Evolutionary conservation across 352 stramenopile species (phyloP), one percentile per base, ranked within the genome.

Genomic region (Pythium phragmitis): DNA sequence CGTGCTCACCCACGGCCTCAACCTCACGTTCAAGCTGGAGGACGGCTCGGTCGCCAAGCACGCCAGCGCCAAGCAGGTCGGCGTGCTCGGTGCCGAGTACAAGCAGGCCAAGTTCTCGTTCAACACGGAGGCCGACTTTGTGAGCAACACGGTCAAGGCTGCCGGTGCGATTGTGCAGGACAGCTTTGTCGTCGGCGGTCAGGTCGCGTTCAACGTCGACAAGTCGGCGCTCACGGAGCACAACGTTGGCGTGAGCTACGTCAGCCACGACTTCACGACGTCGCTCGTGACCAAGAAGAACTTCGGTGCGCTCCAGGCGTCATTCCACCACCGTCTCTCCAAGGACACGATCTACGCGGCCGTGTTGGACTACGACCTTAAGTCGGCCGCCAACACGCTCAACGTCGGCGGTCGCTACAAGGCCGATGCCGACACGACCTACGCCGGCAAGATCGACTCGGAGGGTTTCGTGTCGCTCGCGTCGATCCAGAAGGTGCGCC

Each of bases 21-120:
- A 91, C 76, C 69, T 94, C 60, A 89, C 80, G 3, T 88, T 89
- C 73, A 94, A 94, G 80, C 68, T 90, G 13, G 85, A 94, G 72
- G 85, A 94, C 61, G 82, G 80, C 65, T 90, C 82, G 43, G 71
- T 89, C 50, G 80, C 81, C 65, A 91, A 90, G 70, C 89, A 89
- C 69, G 73, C 81, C 51, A 79, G 63, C 65, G 80, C 77, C 60
- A 88, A 82, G 72, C 80, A 85, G 67, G 75, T 90, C 50, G 82
- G 81, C 59, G 81, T 90, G 63, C 70, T 94, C 59, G 85, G 85
- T 49, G 72, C 78, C 58, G 85, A 92, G 76, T 94, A 87, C 81
- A 88, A 89, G 75, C 81, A 90, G 66, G 65, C 72, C 67, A 82
- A 82, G 65, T 75, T 87, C 73, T 75, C 85, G 45, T 76, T 87